These are phyloP conservation scores for Rubroboletus satanas DNA, from an alignment of 768 basidiomycete species.

Conservation along the genomic window DNA sequence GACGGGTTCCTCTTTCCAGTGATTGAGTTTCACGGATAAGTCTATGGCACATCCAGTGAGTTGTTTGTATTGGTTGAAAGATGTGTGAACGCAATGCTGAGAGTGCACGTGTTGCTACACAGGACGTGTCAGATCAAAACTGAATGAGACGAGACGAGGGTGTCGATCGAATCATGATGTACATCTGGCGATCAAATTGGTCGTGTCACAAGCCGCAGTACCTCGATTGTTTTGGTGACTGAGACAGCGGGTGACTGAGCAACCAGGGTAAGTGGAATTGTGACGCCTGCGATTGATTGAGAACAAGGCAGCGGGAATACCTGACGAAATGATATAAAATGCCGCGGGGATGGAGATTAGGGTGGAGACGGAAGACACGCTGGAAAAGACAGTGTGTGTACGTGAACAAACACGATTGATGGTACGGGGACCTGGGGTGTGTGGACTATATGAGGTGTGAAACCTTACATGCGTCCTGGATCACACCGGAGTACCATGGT, in stretches of 20 bases:
- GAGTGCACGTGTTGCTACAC: conserved; percentile 23
- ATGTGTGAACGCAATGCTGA: conserved; percentile 5
- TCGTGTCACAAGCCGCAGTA: conserved; percentile 25
- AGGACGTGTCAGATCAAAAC: conserved; percentile 23
- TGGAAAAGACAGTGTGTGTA: conserved; percentile 31
- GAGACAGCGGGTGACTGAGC: not conserved
- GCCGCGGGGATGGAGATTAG: conserved; percentile 33
- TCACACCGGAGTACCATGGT: conserved; percentile 27
- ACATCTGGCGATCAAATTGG: conserved; percentile 20
- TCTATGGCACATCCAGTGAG: conserved; percentile 3
- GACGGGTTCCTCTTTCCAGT: conserved; percentile 3
- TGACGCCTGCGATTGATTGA: conserved; percentile 15
- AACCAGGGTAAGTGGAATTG: conserved; percentile 6
- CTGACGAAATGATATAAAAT: conserved; percentile 19
- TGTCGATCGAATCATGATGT: conserved; percentile 26
- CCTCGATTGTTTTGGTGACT: conserved; percentile 10
- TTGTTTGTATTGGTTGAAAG: conserved; percentile 2
- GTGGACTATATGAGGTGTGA: conserved; percentile 33
- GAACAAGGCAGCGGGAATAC: conserved; percentile 10
- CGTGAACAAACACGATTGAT: conserved; percentile 33
- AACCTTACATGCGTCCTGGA: conserved; percentile 29
- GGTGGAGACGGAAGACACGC: conserved; percentile 31
- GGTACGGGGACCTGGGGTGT: conserved; percentile 34
- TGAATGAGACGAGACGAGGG: conserved; percentile 10
- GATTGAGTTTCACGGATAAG: conserved; percentile 10